phyloP scores from a whole-genome alignment of 2,329 filamentous ascomycete genomes.

The Fusarium albidum region DNA sequence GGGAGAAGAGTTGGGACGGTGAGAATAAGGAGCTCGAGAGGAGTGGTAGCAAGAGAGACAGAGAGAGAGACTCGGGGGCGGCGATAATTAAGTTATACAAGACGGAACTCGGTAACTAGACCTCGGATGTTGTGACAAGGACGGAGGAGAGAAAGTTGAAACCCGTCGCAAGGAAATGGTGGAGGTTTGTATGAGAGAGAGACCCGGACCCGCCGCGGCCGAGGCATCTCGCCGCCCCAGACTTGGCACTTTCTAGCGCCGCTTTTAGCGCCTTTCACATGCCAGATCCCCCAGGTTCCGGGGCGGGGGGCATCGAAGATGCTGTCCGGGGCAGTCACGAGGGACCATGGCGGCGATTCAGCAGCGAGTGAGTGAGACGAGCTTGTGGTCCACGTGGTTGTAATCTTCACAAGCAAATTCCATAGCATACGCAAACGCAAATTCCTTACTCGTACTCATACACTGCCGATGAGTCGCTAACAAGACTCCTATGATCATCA shows the following conservation, averaged over 20 bases:
- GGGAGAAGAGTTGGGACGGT: slow-evolving; percentile 3
- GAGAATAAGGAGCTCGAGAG: slow-evolving; percentile 20
- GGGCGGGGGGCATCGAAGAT: slow-evolving; percentile 26
- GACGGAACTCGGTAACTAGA: slow-evolving; percentile 27
- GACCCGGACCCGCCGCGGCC: slow-evolving; percentile 40
- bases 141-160: slow-evolving; percentile 25
- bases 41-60: slow-evolving; percentile 4
- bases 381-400: slow-evolving; percentile 21
- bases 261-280: slow-evolving; percentile 44
- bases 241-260: slow-evolving; percentile 36
- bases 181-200: slow-evolving; percentile 16
- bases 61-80: slow-evolving; percentile 2
- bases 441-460: not conserved
- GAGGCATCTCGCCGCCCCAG: slow-evolving; percentile 44
- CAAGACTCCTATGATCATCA: too few species aligned
- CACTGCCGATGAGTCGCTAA: too few species aligned
- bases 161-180: slow-evolving; percentile 21
- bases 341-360: slow-evolving; percentile 21
- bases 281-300: slow-evolving; percentile 40
- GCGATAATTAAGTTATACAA: slow-evolving; percentile 34
- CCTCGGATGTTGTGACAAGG: slow-evolving; percentile 39
- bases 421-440: not conserved
- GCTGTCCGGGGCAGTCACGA: slow-evolving; percentile 25
- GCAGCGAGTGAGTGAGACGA: slow-evolving; percentile 1
- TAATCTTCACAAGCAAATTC: slow-evolving; percentile 30